phyloP scores from a whole-genome alignment of 495 filamentous ascomycete species.

The Aspergillus avenaceus region DNA sequence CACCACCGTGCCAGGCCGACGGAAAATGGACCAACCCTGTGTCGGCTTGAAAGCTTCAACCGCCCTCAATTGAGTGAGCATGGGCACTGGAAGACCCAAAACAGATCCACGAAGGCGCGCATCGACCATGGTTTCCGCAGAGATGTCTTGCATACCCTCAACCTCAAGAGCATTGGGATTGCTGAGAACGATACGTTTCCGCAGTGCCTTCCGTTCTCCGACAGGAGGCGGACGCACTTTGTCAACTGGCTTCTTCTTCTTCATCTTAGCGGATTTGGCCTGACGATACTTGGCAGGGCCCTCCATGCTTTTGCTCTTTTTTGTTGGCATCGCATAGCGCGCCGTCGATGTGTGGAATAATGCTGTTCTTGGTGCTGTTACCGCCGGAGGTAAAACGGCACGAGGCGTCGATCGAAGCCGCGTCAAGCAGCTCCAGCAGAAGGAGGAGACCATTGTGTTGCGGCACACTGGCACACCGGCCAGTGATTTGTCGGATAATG shows the following conservation, averaged over 20 bases:
- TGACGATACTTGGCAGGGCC: conserved; percentile 29
- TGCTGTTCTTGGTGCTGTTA: conserved; percentile 33
- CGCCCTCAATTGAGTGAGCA: conserved; percentile 74
- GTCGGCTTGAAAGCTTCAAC: conserved; percentile 86
- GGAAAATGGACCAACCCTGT: conserved; percentile 85
- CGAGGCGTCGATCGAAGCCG: conserved; percentile 46
- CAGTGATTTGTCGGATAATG: conserved; percentile 36
- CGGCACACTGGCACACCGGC: conserved; percentile 29
- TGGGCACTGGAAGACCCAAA: conserved; percentile 59
- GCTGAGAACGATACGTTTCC: conserved; percentile 84
- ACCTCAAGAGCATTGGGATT: conserved; percentile 89
- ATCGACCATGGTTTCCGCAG: conserved; percentile 49
- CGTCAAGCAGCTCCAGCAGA: conserved; percentile 65
- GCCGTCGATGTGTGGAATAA: conserved; percentile 43
- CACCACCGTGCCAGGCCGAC: conserved; percentile 70
- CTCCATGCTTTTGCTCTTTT: conserved; percentile 32
- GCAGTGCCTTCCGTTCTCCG: conserved; percentile 81
- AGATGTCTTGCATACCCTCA: conserved; percentile 57
- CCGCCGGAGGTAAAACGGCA: conserved; percentile 30
- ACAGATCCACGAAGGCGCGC: conserved; percentile 57
- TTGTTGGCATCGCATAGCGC: conserved; percentile 35
- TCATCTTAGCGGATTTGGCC: conserved; percentile 44
- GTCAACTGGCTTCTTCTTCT: conserved; percentile 38
- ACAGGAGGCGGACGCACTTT: conserved; percentile 50
- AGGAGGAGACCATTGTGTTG: conserved; percentile 59